Base-by-base conservation (phyloP, 352 stramenopile species). In the Pythium coloratum region DNA sequence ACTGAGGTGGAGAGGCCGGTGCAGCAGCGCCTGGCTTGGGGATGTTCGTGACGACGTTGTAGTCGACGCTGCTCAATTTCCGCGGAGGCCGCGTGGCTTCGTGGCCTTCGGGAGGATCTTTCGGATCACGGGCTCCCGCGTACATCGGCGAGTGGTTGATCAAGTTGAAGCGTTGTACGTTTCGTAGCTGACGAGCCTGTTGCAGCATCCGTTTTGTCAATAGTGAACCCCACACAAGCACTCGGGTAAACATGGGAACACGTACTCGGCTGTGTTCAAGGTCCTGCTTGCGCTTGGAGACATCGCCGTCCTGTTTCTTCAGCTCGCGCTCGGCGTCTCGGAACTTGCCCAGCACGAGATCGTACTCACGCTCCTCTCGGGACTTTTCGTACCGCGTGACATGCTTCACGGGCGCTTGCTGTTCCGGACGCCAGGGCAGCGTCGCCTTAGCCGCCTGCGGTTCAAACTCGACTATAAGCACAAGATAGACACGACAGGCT, bases 311-410 rank as follows among this genome's bases (percentile, higher is more conserved):
- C 36, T 78, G 72, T 28, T 63, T 56, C 28, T 69, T 53, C 3
- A 69, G 12, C 38, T 88, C 84, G 34, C 76, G 76, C 40, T 86
- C 76, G 18, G 84, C 73, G n/a, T 90, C 79, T 0, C 84, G 80
- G 50, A 88, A 89, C 34, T 88, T 81, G n/a, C 79, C 82, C 16
- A 88, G 58, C 33, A 92, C 74, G 42, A 87, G 63, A 61, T 92
- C 81, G 55, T 90, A 92, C 42, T 91, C 77, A 2, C 84, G 77
- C 63, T 92, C 81, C 69, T 91, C 73, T 18, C 82, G 69, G 14
- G 82, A 85, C 59, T 89, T 91, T 20, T 90, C 82, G 49, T 88
- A 87, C 8, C 84, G 73, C 18, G 84, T 92, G 62, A 91, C 76
- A 63, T 89, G 71, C n/a, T 75, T 80, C 13, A 92, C 76, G 0